Percentiles rank a stretch among this genome's conserved stretches.
phyloP scores from a whole-genome alignment of 805 yeast genomes.

The Grigorovia transvaalensis region DNA sequence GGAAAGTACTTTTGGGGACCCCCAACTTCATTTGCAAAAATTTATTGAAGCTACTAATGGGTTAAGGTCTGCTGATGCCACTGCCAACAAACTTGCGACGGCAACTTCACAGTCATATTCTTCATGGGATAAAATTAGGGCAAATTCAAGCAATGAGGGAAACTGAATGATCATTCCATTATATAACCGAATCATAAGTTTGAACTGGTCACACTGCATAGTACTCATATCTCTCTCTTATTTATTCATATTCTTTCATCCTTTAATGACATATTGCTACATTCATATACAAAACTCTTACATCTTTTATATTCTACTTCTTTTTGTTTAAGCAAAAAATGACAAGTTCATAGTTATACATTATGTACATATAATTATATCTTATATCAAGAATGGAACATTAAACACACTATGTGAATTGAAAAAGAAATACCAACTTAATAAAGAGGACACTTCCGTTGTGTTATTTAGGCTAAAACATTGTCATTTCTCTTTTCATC shows the following conservation, averaged over 20 bases:
- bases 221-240: background rate
- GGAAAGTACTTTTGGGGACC: constrained; percentile 44
- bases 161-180: background rate
- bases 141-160: constrained; percentile 1
- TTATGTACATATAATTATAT: background rate
- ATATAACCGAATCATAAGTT: too few relatives aligned
- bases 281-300: too few relatives aligned
- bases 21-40: constrained; percentile 32
- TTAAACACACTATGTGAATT: background rate
- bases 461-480: constrained; percentile 24
- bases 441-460: background rate
- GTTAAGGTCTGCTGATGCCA: background rate
- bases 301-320: background rate
- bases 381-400: background rate
- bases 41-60: constrained; percentile 5
- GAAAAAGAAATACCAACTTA: background rate
- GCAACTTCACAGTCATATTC: constrained; percentile 1
- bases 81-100: too few relatives aligned
- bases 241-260: background rate
- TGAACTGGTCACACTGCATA: too few relatives aligned
- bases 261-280: too few relatives aligned
- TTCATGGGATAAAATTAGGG: constrained; percentile 28
- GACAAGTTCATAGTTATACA: background rate
- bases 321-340: background rate
- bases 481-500: constrained; percentile 69